phyloP scores from a whole-genome alignment of 129 eudicot species.

The Helianthus annuus region HanXRQr2.0-SUNRISE NC_035433.2:105920433-105920932 shows the following conservation, averaged over 20 bases:
- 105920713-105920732: conserved; percentile 44
- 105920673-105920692: conserved; percentile 49
- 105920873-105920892: conserved; percentile 14
- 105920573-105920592: background rate
- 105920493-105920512: too few species aligned
- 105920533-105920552: too few species aligned
- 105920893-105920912: conserved; percentile 51
- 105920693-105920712: conserved; percentile 47
- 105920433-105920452: too few species aligned
- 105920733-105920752: conserved; percentile 20
- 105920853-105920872: conserved; percentile 46
- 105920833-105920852: conserved; percentile 41
- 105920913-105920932: conserved; percentile 53
- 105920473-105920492: too few species aligned
- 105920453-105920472: too few species aligned
- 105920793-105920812: conserved; percentile 33
- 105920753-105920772: conserved; percentile 35
- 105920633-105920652: conserved; percentile 44
- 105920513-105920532: too few species aligned
- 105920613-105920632: conserved; percentile 52
- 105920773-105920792: conserved; percentile 51
- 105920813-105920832: conserved; percentile 20
- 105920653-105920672: conserved; percentile 39
- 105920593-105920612: conserved; percentile 38
- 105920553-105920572: too few species aligned